Percentiles rank a stretch among this genome's conserved stretches.
Evolutionary conservation across 345 rosid species (phyloP).

Genomic region (Citropsis articulata): DNA sequence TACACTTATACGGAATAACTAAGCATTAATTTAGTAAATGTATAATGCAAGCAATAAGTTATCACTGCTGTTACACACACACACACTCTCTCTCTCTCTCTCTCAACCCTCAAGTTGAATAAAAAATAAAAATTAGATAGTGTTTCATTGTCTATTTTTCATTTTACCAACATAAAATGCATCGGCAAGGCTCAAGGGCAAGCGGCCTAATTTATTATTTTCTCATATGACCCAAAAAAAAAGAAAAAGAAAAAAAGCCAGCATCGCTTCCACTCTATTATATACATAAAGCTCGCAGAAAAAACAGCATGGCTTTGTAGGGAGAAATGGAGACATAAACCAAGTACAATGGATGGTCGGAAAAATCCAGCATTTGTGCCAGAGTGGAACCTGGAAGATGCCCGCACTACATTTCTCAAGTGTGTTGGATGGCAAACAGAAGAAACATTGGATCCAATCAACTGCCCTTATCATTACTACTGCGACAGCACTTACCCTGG

Average conservation of each 20-base stretch:
- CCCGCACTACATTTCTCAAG: constrained; percentile 53
- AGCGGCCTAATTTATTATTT: no score
- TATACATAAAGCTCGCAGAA: no score
- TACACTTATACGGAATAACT: neutral
- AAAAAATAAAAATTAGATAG: constrained; percentile 33
- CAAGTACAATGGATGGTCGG: constrained; percentile 19
- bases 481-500: constrained; percentile 69
- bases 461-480: constrained; percentile 81
- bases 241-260: no score
- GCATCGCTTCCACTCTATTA: neutral
- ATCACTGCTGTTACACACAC: neutral
- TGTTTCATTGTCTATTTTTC: constrained; percentile 49
- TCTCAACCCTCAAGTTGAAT: neutral
- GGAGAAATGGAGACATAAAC: constrained; percentile 4
- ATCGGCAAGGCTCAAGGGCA: constrained; percentile 25
- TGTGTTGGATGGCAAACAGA: constrained; percentile 80
- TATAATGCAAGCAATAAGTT: neutral
- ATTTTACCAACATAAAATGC: constrained; percentile 47
- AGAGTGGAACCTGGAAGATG: constrained; percentile 42
- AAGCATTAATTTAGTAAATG: neutral
- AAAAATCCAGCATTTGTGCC: constrained; percentile 18
- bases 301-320: neutral
- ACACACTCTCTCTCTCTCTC: neutral
- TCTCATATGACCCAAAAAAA: no score
- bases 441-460: constrained; percentile 72